These are phyloP conservation scores for Alternaria burnsii DNA, from an alignment of 2,329 filamentous ascomycete genomes.

Conservation along the genomic window DNA sequence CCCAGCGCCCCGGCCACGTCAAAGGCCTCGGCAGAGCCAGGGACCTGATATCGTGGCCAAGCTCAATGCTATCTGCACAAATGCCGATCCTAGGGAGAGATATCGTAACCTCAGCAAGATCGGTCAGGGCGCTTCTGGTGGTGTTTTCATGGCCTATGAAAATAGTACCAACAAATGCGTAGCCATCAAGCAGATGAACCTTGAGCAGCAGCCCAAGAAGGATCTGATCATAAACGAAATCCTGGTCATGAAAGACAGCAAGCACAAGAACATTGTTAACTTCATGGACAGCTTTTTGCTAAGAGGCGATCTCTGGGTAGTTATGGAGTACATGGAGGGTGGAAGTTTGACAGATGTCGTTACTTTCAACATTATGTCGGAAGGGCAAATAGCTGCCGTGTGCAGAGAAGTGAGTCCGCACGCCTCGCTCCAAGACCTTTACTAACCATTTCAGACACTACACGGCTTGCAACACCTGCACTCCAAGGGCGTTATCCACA, in stretches of 20 bases:
- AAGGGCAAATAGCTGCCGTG: slow-evolving; percentile 95
- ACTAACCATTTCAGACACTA: slow-evolving; percentile 67
- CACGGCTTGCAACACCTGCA: slow-evolving; percentile 93
- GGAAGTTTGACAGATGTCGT: slow-evolving; percentile 97
- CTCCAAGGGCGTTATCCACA: slow-evolving; percentile 96
- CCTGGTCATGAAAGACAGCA: slow-evolving; percentile 98
- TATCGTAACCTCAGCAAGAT: slow-evolving; percentile 93
- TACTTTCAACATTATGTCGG: slow-evolving; percentile 99
- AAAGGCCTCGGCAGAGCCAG: slow-evolving; percentile 80
- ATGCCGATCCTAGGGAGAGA: slow-evolving; percentile 86
- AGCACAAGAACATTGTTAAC: slow-evolving; percentile 98
- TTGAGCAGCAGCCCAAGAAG: slow-evolving; percentile 98
- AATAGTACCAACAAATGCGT: slow-evolving; percentile 84
- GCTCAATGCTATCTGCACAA: slow-evolving; percentile 87
- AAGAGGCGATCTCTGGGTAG: slow-evolving; percentile 92
- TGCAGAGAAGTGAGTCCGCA: slow-evolving; percentile 75
- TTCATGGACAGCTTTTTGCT: slow-evolving; percentile 97
- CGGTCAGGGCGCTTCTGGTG: slow-evolving; percentile 94
- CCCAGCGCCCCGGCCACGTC: slow-evolving; percentile 73
- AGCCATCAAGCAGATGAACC: slow-evolving; percentile 99
- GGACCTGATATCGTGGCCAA: slow-evolving; percentile 82
- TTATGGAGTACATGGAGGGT: slow-evolving; percentile 99
- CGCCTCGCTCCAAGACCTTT: not conserved
- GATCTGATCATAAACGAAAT: slow-evolving; percentile 99
- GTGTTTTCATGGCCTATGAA: slow-evolving; percentile 92